A percentile compares a stretch with the other conserved stretches of the same genome.
These are phyloP conservation scores for Bonia amplexicaulis DNA, from an alignment of 176 grass and related monocot genomes.

Conservation along the genomic window DNA sequence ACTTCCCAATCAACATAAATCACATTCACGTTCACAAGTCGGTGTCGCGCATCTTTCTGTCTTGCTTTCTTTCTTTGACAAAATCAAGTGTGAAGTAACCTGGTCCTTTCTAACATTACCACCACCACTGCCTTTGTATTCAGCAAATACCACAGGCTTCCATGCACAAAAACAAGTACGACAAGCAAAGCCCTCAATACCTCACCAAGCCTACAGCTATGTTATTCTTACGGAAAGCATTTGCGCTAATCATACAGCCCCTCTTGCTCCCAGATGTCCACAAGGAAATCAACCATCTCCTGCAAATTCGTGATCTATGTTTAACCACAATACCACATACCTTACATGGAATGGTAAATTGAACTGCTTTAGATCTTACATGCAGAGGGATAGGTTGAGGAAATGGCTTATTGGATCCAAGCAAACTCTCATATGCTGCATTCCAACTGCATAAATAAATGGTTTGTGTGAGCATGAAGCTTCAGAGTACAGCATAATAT, in stretches of 20 bases:
- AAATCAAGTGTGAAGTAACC: background rate
- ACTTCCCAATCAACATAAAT: constrained; percentile 24
- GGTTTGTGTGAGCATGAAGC: constrained; percentile 12
- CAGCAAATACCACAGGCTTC: constrained; percentile 20
- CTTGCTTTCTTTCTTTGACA: constrained; percentile 13
- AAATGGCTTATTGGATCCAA: constrained; percentile 52
- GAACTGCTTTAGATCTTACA: constrained; percentile 28
- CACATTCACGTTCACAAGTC: constrained; percentile 10
- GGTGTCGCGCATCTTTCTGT: background rate
- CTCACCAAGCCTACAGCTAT: constrained; percentile 38
- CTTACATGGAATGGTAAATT: background rate
- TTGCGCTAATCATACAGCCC: constrained; percentile 40
- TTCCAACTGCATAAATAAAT: constrained; percentile 44
- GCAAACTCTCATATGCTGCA: constrained; percentile 49
- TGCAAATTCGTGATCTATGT: constrained; percentile 20
- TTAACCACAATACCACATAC: background rate
- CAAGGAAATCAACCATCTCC: constrained; percentile 61
- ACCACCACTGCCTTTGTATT: background rate
- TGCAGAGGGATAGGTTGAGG: constrained; percentile 46
- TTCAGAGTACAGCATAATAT: background rate
- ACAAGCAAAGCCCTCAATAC: constrained; percentile 24
- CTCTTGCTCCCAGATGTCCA: constrained; percentile 56
- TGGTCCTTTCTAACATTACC: constrained; percentile 29
- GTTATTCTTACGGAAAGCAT: constrained; percentile 26
- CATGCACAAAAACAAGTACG: constrained; percentile 37